These are phyloP conservation scores for Fraxinus albicans DNA, from an alignment of 305 asterid genomes.

Conservation along the genomic window DNA sequence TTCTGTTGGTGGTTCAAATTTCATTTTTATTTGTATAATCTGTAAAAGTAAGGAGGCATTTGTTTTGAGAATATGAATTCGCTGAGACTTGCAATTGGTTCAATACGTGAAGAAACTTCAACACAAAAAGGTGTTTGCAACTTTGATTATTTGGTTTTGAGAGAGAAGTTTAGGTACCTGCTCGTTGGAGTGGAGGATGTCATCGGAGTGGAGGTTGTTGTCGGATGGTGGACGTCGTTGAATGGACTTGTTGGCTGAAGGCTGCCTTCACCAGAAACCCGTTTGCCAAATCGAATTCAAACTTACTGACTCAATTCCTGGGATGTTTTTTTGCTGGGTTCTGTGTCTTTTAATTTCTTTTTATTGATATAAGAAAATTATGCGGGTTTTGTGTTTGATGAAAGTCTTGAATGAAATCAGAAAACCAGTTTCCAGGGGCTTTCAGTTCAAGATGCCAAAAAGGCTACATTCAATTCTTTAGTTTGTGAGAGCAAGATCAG, in stretches of 20 bases:
- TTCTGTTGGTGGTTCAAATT: too few species aligned
- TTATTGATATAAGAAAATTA: background rate
- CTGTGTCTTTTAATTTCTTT: background rate
- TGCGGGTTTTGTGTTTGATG: background rate
- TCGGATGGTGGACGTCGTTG: background rate
- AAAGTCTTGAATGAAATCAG: conserved; percentile 29
- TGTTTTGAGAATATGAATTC: background rate
- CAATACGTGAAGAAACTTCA: background rate
- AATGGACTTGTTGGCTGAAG: background rate
- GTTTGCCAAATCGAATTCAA: conserved; percentile 37
- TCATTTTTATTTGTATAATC: too few species aligned
- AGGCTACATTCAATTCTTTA: conserved; percentile 42
- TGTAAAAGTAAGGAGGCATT: too few species aligned
- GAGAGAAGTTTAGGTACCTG: too few species aligned
- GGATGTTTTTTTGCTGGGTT: conserved; percentile 25
- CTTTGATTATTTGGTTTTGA: too few species aligned
- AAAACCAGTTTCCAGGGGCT: conserved; percentile 66
- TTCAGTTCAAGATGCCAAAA: conserved; percentile 61
- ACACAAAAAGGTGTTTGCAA: too few species aligned
- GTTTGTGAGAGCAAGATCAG: conserved; percentile 34
- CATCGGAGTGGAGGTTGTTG: background rate
- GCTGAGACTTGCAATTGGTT: background rate
- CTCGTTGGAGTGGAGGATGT: too few species aligned
- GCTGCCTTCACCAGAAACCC: conserved; percentile 23
- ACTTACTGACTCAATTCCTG: conserved; percentile 35